Evolutionary conservation across 2,329 filamentous ascomycete species (phyloP), one percentile per base, ranked within the genome.

Genomic region (Aspergillus floridensis): DNA sequence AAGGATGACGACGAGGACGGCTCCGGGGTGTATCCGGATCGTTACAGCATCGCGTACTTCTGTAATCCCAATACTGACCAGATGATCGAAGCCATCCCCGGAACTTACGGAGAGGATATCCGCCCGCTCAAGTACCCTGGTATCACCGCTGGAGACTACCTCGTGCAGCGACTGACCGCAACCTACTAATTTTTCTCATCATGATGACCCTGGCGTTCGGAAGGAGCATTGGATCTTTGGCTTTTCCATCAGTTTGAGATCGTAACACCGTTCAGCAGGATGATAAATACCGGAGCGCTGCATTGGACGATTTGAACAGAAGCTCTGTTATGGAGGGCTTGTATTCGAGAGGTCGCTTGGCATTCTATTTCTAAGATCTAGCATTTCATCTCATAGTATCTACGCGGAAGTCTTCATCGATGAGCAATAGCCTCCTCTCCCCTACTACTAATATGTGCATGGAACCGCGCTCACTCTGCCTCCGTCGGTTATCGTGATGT

Each of bases 41-140:
- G 90, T 44, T 97, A 97, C 71, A 93, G 89, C 68, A 88, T 97
- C 71, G 93, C 92, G 67, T 97, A 96, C 77, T 96, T 96, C 73
- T 96, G 92, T 80, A 93, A 96, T 67, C 91, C 92, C 8, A 92
- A 96, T 71, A 89, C 86, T 71, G 84, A 90, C 61, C 84, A 82
- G 65, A 79, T 84, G 57, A 96, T 96, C 64, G 89, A 95, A 66
- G 90, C 88, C 1, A 85, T 96, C 49, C 92, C 91, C 0, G 90
- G 90, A 0, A 96, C 92, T 0, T 93, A 85, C 70, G 78, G 75
- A 1, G 77, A 76, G 3, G 81, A 82, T 56, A 75, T 88, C 61
- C 77, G 79, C 4, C 73, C 70, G 58, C 85, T 89, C 47, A 93
- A 90, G 80, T 96, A 96, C 69, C 77, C 83, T 35, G 86, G 84